These are phyloP conservation scores for Dothistroma septosporum DNA, from an alignment of 2,329 filamentous ascomycete species.

Conservation along the genomic window DNA sequence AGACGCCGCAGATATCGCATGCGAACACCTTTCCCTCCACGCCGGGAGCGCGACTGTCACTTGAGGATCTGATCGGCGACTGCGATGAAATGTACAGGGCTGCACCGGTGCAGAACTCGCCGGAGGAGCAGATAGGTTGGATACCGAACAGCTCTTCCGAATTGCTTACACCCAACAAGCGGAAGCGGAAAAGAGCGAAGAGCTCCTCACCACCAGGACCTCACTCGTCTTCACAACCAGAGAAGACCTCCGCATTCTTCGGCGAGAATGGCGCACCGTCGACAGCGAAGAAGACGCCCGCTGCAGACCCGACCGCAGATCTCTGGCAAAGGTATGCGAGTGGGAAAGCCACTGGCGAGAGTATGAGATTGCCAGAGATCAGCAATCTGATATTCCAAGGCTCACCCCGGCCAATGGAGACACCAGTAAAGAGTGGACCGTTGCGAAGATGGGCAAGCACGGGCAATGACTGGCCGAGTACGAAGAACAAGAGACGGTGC, in stretches of 20 bases:
- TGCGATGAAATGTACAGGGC: slow-evolving; percentile 51
- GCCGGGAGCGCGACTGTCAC: slow-evolving; percentile 54
- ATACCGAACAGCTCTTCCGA: slow-evolving; percentile 45
- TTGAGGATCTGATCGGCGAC: slow-evolving; percentile 60
- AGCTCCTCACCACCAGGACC: slow-evolving; percentile 45
- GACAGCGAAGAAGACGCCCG: slow-evolving; percentile 39
- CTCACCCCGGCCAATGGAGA: slow-evolving; percentile 43
- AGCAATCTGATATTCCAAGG: slow-evolving; percentile 44
- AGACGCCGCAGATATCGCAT: slow-evolving; percentile 27
- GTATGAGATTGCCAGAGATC: slow-evolving; percentile 39
- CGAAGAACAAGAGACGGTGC: slow-evolving; percentile 39
- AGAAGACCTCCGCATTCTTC: slow-evolving; percentile 33
- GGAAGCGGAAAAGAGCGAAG: slow-evolving; percentile 43
- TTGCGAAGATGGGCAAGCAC: slow-evolving; percentile 50
- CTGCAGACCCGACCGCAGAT: slow-evolving; percentile 46
- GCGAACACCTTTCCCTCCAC: slow-evolving; percentile 51
- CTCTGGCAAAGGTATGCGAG: slow-evolving; percentile 45
- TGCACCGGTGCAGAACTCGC: slow-evolving; percentile 49
- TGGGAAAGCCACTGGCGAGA: slow-evolving; percentile 37
- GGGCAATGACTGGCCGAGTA: slow-evolving; percentile 46
- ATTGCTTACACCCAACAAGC: slow-evolving; percentile 39
- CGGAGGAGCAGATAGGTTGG: slow-evolving; percentile 60
- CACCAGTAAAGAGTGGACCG: slow-evolving; percentile 45
- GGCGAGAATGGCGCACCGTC: slow-evolving; percentile 17
- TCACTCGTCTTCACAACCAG: slow-evolving; percentile 35